Conservation (phyloP, 106 monocot genomes). For the Hemerocallis citrina region DNA sequence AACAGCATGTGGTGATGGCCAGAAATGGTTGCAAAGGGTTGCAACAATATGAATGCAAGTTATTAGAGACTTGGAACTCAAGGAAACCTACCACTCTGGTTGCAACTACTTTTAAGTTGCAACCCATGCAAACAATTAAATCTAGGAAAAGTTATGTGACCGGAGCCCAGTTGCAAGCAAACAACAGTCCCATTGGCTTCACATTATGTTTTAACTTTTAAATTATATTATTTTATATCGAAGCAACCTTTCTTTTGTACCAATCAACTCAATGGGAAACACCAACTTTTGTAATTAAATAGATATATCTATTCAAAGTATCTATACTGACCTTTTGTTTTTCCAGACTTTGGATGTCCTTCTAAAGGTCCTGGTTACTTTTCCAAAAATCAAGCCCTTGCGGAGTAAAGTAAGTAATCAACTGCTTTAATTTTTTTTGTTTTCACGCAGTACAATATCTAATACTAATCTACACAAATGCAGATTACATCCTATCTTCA, state of each 20-base stretch:
- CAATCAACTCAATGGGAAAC: background rate
- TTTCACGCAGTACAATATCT: background rate
- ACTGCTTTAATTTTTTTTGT: background rate
- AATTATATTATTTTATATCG: background rate
- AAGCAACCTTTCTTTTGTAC: slow-evolving; percentile 2
- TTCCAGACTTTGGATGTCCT: slow-evolving; percentile 78
- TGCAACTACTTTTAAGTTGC: too few relatives aligned
- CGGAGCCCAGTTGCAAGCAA: too few relatives aligned
- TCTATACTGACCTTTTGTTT: slow-evolving; percentile 1
- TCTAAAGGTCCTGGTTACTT: slow-evolving; percentile 53
- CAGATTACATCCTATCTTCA: slow-evolving; percentile 91
- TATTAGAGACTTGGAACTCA: too few relatives aligned
- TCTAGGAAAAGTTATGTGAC: too few relatives aligned
- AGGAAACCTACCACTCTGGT: too few relatives aligned
- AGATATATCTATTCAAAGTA: background rate
- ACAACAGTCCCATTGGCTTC: background rate
- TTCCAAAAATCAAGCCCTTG: slow-evolving; percentile 68
- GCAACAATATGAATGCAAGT: too few relatives aligned
- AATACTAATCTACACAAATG: background rate
- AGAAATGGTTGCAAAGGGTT: too few relatives aligned
- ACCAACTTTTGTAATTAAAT: background rate
- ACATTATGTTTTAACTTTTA: background rate
- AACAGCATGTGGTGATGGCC: too few relatives aligned
- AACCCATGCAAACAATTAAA: too few relatives aligned
- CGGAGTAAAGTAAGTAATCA: slow-evolving; percentile 52